Base-by-base conservation (phyloP, 495 filamentous ascomycete species). In the Mycothermus thermophilus region DNA sequence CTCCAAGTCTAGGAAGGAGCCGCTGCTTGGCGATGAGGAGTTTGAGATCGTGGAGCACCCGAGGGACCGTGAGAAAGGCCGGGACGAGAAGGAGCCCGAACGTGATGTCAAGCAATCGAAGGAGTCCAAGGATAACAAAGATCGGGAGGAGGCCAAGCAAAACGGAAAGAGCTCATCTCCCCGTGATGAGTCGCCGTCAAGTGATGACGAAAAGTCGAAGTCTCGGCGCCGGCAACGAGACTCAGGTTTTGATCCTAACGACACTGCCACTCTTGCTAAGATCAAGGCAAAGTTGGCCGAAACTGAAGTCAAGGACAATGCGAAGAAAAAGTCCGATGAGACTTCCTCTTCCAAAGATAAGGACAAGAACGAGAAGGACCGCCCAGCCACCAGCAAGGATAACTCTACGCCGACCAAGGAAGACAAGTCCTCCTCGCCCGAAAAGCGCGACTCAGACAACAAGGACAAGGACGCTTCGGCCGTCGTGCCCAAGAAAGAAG, bases 161-260 rank as follows among this genome's bases (percentile, higher is more conserved):
- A n/a, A n/a, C n/a, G n/a, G 32, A 30, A 8, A 38, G 21, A 7
- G 30, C 41, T 12, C 32, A 10, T 32, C 35, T 5, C 38, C 43
- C 8, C 45, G 46, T 3, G 50, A 52, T 22, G 32, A 32, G 9
- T 48, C 47, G 1, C 40, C 42, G 1, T 43, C 41, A 1, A 28
- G 33, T n/a, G 50, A 45, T 5, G 52, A 53, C n/a, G 47, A 32
- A 8, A 54, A 46, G 30, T 22, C 45, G 13, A 40, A 23, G 15
- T 19, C 29, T 6, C 59, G 59, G 27, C 54, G 60, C 18, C 55
- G 58, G 2, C 45, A 29, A 1, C 55, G 52, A 2, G 43, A 46
- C 11, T 54, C 59, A 0, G 48, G 55, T 4, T 73, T 73, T 32
- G 60, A 72, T 32, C 67, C 68, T 9, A 70, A 61, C 12, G 60